A percentile compares a stretch with the other conserved stretches of the same genome.
Conservation (phyloP, 768 basidiomycete species). For the Scleroderma citrinum region DNA sequence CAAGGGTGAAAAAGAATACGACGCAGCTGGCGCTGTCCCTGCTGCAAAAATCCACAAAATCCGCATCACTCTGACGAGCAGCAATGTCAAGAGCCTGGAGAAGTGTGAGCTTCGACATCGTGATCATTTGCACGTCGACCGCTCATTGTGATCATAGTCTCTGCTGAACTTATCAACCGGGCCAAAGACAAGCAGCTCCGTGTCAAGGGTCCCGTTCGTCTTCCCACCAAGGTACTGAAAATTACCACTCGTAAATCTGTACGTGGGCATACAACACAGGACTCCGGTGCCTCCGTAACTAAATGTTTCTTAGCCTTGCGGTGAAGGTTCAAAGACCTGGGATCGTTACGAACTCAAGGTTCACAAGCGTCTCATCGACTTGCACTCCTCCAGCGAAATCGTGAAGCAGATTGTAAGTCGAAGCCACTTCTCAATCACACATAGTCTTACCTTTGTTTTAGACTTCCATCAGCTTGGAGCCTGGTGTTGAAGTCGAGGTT, state of each 20-base stretch:
- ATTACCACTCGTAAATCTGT: constrained; percentile 99
- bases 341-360: constrained; percentile 99
- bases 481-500: constrained; percentile 98
- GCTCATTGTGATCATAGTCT: constrained; percentile 56
- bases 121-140: background rate
- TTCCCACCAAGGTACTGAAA: constrained; percentile 98
- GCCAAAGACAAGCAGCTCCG: constrained; percentile 99
- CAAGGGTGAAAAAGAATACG: constrained; percentile 97
- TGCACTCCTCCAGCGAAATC: constrained; percentile 97
- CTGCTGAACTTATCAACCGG: constrained; percentile 91
- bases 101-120: constrained; percentile 61
- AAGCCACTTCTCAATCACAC: background rate
- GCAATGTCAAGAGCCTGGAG: constrained; percentile 97
- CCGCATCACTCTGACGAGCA: constrained; percentile 95
- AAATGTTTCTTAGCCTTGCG: constrained; percentile 67
- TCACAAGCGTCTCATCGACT: constrained; percentile 98
- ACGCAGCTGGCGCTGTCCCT: constrained; percentile 84
- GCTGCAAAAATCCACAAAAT: constrained; percentile 97
- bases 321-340: constrained; percentile 99
- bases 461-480: constrained; percentile 98
- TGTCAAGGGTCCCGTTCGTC: constrained; percentile 97
- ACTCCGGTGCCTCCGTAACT: background rate
- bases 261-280: constrained; percentile 25
- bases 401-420: constrained; percentile 97
- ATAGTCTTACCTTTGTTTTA: constrained; percentile 28